Percentiles rank a stretch among this genome's conserved stretches.
Evolutionary conservation across 345 rosid genomes (phyloP).

Genomic region (Combretum micranthum): DNA sequence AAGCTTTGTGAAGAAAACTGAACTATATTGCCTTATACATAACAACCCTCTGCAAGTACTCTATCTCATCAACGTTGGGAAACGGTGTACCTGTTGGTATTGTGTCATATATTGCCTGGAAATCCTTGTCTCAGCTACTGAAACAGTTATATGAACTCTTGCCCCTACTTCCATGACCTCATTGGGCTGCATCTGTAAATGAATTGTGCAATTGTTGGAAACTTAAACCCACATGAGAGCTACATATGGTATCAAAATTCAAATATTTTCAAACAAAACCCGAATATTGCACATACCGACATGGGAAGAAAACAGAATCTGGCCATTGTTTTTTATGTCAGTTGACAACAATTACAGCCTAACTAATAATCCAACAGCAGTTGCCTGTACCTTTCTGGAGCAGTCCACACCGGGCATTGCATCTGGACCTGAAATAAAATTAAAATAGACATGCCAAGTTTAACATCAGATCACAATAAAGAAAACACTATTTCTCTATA

Average conservation of each 20-base stretch:
- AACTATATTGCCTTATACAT: conserved; percentile 87
- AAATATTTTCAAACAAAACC: too few species aligned
- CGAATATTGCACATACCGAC: too few species aligned
- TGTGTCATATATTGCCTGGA: too few species aligned
- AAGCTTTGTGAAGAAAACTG: too few species aligned
- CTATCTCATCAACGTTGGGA: too few species aligned
- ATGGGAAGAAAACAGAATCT: neutral
- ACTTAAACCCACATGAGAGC: conserved; percentile 18
- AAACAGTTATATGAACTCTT: conserved; percentile 63
- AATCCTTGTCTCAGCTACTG: too few species aligned
- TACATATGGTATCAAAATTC: neutral
- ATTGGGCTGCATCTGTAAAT: conserved; percentile 55
- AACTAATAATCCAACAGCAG: too few species aligned
- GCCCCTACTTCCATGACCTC: conserved; percentile 65
- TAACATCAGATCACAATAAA: too few species aligned
- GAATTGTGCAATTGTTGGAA: conserved; percentile 27
- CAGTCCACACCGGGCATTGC: conserved; percentile 27
- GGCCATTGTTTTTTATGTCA: neutral
- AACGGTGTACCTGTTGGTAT: too few species aligned
- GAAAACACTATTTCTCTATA: too few species aligned
- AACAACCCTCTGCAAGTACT: conserved; percentile 90
- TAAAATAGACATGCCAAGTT: neutral
- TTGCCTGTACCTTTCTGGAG: too few species aligned
- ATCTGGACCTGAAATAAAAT: conserved; percentile 43
- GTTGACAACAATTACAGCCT: too few species aligned